Evolutionary conservation across 2,329 filamentous ascomycete species (phyloP).

Genomic region (Coleophoma eucalyptorum): DNA sequence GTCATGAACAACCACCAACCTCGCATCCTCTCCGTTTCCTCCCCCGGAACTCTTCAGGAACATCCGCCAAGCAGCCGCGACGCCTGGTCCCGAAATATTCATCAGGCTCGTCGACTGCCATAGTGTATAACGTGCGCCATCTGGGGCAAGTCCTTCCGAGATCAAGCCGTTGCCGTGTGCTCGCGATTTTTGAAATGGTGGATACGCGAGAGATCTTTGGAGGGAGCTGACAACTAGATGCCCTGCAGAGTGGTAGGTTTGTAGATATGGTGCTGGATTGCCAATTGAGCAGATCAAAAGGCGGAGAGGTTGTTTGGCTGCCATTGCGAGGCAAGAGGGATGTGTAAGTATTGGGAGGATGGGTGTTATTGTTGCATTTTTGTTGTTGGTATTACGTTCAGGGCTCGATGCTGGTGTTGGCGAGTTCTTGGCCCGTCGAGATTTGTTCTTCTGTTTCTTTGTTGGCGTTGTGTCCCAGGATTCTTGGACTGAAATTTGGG

Average conservation of each 20-base stretch:
- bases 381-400: not conserved
- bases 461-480: not conserved
- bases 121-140: slow-evolving; percentile 52
- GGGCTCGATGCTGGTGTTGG: not conserved
- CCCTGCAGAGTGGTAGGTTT: slow-evolving; percentile 83
- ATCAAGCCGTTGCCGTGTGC: slow-evolving; percentile 45
- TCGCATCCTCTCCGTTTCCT: slow-evolving; percentile 27
- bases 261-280: slow-evolving; percentile 71
- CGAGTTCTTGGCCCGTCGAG: not conserved
- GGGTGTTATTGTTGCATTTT: not conserved
- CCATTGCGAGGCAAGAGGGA: not conserved
- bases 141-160: slow-evolving; percentile 32
- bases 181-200: slow-evolving; percentile 43
- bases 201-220: slow-evolving; percentile 24
- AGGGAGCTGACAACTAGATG: slow-evolving; percentile 71
- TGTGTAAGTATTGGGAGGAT: not conserved
- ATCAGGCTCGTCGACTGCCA: slow-evolving; percentile 75
- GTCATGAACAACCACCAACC: slow-evolving; percentile 80
- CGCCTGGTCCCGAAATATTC: slow-evolving; percentile 77
- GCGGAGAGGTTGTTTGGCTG: slow-evolving; percentile 30
- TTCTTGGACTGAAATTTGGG: not conserved
- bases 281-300: slow-evolving; percentile 85
- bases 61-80: slow-evolving; percentile 62
- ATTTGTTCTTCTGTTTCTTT: not conserved
- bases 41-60: slow-evolving; percentile 39